These are phyloP conservation scores for Fusarium buxicola DNA, from an alignment of 2,329 filamentous ascomycete genomes.

Conservation along the genomic window DNA sequence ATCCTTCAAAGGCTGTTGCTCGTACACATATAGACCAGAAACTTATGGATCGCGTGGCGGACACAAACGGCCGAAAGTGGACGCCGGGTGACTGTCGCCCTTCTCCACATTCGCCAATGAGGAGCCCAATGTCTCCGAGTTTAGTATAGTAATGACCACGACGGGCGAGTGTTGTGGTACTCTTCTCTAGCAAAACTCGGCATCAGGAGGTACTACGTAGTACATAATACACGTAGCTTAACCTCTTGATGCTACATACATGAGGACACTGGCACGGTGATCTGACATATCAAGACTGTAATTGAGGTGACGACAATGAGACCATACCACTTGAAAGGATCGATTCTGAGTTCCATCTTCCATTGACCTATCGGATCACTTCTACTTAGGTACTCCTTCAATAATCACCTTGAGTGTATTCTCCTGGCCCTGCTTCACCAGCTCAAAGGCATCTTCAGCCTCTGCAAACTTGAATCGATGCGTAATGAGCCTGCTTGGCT, in stretches of 20 bases:
- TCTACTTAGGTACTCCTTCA: constrained; percentile 26
- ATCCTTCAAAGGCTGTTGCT: no score
- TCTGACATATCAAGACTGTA: no score
- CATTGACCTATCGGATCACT: background rate
- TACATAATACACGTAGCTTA: no score
- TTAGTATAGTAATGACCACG: no score
- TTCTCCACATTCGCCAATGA: background rate
- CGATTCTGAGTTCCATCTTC: background rate
- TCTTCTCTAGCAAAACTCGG: background rate
- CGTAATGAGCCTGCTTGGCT: constrained; percentile 51
- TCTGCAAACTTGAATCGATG: constrained; percentile 55
- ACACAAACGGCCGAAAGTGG: no score
- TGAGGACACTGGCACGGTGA: no score
- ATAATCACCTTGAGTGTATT: constrained; percentile 43
- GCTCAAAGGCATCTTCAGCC: constrained; percentile 59
- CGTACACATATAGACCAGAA: no score
- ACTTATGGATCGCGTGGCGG: background rate
- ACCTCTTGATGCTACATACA: no score
- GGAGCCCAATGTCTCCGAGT: background rate
- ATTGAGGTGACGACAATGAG: no score
- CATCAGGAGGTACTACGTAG: no score
- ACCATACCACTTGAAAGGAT: no score
- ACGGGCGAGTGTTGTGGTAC: background rate
- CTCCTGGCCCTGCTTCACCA: constrained; percentile 36
- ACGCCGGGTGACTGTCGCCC: constrained; percentile 11